These are phyloP conservation scores for Epichloe sylvatica DNA, from an alignment of 2,329 filamentous ascomycete species.

Conservation along the genomic window DNA sequence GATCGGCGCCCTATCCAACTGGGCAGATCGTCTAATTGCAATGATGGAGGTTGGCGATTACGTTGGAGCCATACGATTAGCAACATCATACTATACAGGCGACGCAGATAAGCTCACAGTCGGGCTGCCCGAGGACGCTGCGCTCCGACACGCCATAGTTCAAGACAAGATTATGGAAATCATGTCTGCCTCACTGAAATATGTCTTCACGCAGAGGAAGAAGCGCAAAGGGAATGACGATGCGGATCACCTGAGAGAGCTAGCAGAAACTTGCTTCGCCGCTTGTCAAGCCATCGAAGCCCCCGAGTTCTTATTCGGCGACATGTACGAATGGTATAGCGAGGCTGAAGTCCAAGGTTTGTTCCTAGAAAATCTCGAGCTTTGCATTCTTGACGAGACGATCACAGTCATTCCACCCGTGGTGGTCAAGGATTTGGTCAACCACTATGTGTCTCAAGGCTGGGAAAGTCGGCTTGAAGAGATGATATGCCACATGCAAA, in stretches of 20 bases:
- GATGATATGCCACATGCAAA: constrained; percentile 86
- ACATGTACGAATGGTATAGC: constrained; percentile 82
- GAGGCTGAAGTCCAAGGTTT: constrained; percentile 57
- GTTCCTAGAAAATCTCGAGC: constrained; percentile 79
- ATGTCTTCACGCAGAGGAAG: constrained; percentile 60
- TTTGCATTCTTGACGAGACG: constrained; percentile 67
- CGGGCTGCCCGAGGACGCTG: constrained; percentile 74
- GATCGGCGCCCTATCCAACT: constrained; percentile 86
- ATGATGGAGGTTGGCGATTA: constrained; percentile 97
- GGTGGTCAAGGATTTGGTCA: constrained; percentile 74
- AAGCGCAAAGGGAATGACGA: constrained; percentile 30
- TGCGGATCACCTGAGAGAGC: constrained; percentile 53
- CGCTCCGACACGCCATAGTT: constrained; percentile 64
- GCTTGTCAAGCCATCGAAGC: constrained; percentile 70
- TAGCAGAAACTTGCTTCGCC: constrained; percentile 70
- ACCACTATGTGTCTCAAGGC: constrained; percentile 63
- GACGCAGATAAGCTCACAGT: constrained; percentile 90
- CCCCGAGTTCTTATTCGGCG: constrained; percentile 73
- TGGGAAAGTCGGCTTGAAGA: constrained; percentile 74
- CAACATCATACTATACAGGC: constrained; percentile 83
- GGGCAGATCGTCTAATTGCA: constrained; percentile 85
- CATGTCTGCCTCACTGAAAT: constrained; percentile 80
- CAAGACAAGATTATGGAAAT: constrained; percentile 84
- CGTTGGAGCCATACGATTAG: constrained; percentile 77
- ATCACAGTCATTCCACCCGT: constrained; percentile 65